phyloP scores from a whole-genome alignment of 2,329 filamentous ascomycete genomes.

The Capronia americana region DNA sequence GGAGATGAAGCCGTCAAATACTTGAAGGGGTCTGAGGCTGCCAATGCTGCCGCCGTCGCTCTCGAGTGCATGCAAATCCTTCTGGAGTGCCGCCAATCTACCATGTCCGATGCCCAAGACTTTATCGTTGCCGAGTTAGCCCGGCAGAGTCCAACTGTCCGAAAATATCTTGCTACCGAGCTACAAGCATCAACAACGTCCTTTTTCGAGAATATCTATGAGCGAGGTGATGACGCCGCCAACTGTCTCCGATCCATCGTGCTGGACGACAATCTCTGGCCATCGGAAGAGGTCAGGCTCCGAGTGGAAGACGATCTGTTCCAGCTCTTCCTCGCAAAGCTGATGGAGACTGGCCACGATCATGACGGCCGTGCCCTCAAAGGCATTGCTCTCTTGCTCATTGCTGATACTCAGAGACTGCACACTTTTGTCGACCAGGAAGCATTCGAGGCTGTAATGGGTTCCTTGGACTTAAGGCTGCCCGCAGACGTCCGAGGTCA shows the following conservation, averaged over 20 bases:
- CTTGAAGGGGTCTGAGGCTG: constrained; percentile 52
- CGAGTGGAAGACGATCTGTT: constrained; percentile 57
- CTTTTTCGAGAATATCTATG: constrained; percentile 57
- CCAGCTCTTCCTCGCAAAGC: constrained; percentile 76
- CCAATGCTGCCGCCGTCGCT: constrained; percentile 49
- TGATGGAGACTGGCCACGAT: constrained; percentile 90
- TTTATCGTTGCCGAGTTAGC: constrained; percentile 55
- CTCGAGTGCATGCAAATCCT: constrained; percentile 53
- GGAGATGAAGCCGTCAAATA: constrained; percentile 54
- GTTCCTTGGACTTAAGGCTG: constrained; percentile 83
- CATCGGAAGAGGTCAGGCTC: constrained; percentile 48
- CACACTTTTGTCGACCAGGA: constrained; percentile 66
- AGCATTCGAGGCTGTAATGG: constrained; percentile 82
- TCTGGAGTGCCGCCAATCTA: constrained; percentile 46
- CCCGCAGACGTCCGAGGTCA: constrained; percentile 76
- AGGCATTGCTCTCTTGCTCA: constrained; percentile 64
- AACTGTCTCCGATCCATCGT: constrained; percentile 56
- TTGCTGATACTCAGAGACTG: constrained; percentile 59
- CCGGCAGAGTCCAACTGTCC: constrained; percentile 51
- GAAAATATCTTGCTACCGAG: constrained; percentile 51
- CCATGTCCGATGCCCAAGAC: constrained; percentile 52
- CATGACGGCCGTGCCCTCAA: constrained; percentile 66
- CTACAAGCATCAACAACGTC: constrained; percentile 53
- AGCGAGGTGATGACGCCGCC: constrained; percentile 55
- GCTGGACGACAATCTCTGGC: constrained; percentile 54